Conservation (phyloP, 108 stramenopile species). For the Nitzschia palea region DNA sequence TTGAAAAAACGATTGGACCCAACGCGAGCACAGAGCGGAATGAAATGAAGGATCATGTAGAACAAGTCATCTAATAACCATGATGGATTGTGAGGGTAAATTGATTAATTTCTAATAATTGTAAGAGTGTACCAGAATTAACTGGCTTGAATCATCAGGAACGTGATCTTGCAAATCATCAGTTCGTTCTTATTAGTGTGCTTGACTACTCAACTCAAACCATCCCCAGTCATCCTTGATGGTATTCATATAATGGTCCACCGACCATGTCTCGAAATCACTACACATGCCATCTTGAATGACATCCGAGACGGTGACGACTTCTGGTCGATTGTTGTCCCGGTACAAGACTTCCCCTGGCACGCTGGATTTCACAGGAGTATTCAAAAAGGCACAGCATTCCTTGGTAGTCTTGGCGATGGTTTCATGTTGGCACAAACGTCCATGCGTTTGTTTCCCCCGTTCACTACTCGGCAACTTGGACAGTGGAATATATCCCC, state of each 20-base stretch:
- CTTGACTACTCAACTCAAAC: conserved; percentile 60
- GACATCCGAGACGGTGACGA: conserved; percentile 60
- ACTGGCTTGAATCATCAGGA: not conserved
- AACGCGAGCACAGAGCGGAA: too few relatives aligned
- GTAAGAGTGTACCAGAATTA: too few relatives aligned
- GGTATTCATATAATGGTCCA: conserved; percentile 44
- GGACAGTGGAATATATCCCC: conserved; percentile 70
- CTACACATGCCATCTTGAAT: conserved; percentile 57
- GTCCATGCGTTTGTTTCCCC: conserved; percentile 60
- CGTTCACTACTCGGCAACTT: conserved; percentile 65
- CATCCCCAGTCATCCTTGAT: conserved; percentile 76
- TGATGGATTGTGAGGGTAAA: too few relatives aligned
- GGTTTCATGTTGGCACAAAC: conserved; percentile 74
- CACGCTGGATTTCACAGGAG: conserved; percentile 47
- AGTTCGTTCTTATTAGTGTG: conserved; percentile 7
- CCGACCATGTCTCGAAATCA: conserved; percentile 63
- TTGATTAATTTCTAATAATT: too few relatives aligned
- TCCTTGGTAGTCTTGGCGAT: conserved; percentile 72
- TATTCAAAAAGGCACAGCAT: conserved; percentile 67
- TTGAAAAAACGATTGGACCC: too few relatives aligned
- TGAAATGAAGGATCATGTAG: too few relatives aligned
- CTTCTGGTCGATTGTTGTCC: conserved; percentile 12
- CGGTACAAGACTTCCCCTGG: conserved; percentile 31
- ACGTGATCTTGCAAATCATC: not conserved
- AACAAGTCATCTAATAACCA: too few relatives aligned